phyloP scores from a whole-genome alignment of 352 stramenopile species.

The Aphanomyces euteiches region DNA sequence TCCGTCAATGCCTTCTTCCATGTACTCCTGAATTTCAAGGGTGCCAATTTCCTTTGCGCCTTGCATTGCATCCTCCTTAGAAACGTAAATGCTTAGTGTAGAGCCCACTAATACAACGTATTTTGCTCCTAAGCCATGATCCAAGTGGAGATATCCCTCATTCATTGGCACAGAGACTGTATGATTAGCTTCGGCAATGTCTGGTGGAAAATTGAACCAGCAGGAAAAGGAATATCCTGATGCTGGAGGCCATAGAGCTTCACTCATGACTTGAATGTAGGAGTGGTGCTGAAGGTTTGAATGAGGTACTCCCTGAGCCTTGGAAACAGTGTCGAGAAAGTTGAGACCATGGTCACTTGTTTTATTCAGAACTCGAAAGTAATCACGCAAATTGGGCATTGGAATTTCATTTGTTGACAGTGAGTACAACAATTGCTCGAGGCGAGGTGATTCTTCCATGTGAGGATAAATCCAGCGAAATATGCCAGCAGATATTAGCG shows the following conservation, averaged over 20 bases:
- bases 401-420: constrained; percentile 50
- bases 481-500: constrained; percentile 47
- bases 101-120: constrained; percentile 67
- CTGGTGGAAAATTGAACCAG: constrained; percentile 59
- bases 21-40: constrained; percentile 48
- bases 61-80: constrained; percentile 36
- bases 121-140: constrained; percentile 35
- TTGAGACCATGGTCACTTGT: constrained; percentile 47
- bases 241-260: constrained; percentile 61
- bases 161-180: constrained; percentile 48
- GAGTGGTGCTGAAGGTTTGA: constrained; percentile 54
- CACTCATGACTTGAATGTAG: constrained; percentile 56
- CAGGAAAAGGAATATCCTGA: constrained; percentile 76
- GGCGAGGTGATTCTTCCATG: constrained; percentile 17
- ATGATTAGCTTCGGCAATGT: not conserved
- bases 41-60: constrained; percentile 39
- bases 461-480: constrained; percentile 50
- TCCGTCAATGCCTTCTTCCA: constrained; percentile 35
- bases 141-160: constrained; percentile 50
- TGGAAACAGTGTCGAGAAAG: constrained; percentile 46
- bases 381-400: constrained; percentile 50
- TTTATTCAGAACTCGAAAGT: constrained; percentile 50
- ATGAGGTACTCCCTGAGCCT: constrained; percentile 47
- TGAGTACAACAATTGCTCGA: constrained; percentile 42
- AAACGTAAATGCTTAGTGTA: constrained; percentile 55